Evolutionary conservation across 345 rosid species (phyloP), one percentile per base, ranked within the genome.

Genomic region (Tarenaya hassleriana): DNA sequence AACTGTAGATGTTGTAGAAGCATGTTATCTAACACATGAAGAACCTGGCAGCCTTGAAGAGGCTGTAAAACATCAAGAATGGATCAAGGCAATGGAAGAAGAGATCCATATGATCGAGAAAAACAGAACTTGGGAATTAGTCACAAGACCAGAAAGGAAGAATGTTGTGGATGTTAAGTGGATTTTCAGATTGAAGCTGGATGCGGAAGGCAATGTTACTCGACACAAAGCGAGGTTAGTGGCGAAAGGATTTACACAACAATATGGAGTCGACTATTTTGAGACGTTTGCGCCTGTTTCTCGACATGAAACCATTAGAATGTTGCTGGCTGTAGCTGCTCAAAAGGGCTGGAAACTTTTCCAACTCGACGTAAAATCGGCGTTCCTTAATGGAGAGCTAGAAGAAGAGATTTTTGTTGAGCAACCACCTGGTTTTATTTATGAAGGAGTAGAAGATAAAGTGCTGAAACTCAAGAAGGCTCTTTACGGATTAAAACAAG

Each of bases 281-380:
- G 50, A 45, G 16, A 45, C 50, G 5, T 45, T 45, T 24, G 5
- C 50, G 9, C 50, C 29, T 12, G 50, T 45, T 7, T 18, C 42
- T 1, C 14, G 14, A 13, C 11, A 51, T 51, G 56, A 51, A 17
- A 51, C 32, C 16, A 34, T 51, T 1, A 0, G 43, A 16, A 8
- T 21, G 3, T 3, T 51, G 2, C 41, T 51, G 16, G 32, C 56
- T 3, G 29, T 15, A 5, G 17, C 17, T 1, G 41, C 56, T 34
- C 41, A 51, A 51, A 51, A 24, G 27, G 5, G 18, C 2, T 50
- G 41, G 55, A 10, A 1, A 35, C 10, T 51, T 2, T 24, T 2
- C 5, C 29, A 24, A 24, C 29, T 24, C 2, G 29, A 24, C 3
- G 29, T 24, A 5, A 24, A 24, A 24, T 24, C 5, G 2, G 5